Conservation (phyloP, 805 yeast species). For the Candida krabiensis region DNA sequence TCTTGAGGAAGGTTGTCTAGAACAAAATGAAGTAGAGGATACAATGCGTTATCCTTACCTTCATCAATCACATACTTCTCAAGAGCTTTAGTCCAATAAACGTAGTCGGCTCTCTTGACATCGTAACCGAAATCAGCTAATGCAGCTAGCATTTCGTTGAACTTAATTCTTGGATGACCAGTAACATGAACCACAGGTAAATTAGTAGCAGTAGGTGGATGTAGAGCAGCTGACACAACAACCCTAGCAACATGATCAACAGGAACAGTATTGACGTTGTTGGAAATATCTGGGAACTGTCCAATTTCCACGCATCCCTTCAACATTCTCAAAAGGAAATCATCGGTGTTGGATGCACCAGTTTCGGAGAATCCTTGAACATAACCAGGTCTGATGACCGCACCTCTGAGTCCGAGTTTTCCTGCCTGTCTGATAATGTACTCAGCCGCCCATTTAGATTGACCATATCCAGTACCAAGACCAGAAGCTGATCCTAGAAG, state of each 20-base stretch:
- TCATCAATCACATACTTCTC: constrained; percentile 77
- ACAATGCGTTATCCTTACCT: constrained; percentile 79
- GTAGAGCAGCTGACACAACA: constrained; percentile 77
- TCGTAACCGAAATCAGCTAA: constrained; percentile 72
- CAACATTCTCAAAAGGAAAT: constrained; percentile 88
- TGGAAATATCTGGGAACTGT: constrained; percentile 77
- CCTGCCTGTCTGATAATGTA: constrained; percentile 87
- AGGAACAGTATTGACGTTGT: constrained; percentile 93
- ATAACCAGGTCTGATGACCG: constrained; percentile 93
- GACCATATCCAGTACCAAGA: constrained; percentile 93
- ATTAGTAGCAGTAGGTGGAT: constrained; percentile 57
- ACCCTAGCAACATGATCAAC: constrained; percentile 97
- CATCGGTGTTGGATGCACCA: constrained; percentile 95
- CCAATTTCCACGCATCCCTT: constrained; percentile 94
- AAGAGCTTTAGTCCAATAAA: constrained; percentile 73
- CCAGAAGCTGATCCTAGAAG: constrained; percentile 80
- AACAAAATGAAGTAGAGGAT: constrained; percentile 91
- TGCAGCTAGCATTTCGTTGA: constrained; percentile 70
- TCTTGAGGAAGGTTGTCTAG: constrained; percentile 87
- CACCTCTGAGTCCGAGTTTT: constrained; percentile 79
- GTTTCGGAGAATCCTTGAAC: constrained; percentile 81
- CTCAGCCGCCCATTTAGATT: constrained; percentile 97
- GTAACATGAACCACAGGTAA: constrained; percentile 89
- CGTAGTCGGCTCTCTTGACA: constrained; percentile 62
- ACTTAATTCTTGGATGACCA: constrained; percentile 88